These are phyloP conservation scores for Colletotrichum sublineola DNA, from an alignment of 2,329 filamentous ascomycete species.

Conservation along the genomic window DNA sequence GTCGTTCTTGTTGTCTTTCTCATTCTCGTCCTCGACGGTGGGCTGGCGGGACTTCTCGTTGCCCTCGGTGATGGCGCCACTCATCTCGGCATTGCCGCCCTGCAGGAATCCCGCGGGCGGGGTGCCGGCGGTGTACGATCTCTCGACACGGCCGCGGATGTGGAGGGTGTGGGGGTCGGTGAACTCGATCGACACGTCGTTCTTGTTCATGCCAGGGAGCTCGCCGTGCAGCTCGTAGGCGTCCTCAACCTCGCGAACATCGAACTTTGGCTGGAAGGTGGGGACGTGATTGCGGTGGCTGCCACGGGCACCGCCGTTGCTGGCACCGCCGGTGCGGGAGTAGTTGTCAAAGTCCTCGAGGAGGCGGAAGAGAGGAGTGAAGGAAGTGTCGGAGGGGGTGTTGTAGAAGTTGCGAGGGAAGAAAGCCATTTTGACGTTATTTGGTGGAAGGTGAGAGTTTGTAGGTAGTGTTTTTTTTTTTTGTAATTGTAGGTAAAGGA, in stretches of 20 bases:
- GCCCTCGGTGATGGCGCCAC: constrained; percentile 58
- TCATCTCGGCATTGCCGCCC: constrained; percentile 55
- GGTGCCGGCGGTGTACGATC: constrained; percentile 69
- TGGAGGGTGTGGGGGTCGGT: constrained; percentile 80
- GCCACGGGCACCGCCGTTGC: constrained; percentile 44
- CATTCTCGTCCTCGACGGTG: constrained; percentile 74
- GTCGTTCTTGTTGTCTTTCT: constrained; percentile 46
- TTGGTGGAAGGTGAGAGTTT: constrained; percentile 29
- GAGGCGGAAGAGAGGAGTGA: constrained; percentile 73
- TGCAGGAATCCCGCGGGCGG: constrained; percentile 61
- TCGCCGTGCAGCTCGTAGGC: constrained; percentile 85
- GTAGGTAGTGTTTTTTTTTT: neutral
- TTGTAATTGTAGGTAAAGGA: neutral
- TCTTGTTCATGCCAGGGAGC: constrained; percentile 80
- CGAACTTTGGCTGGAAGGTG: constrained; percentile 82
- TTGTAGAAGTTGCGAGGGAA: constrained; percentile 68
- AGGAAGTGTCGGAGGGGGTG: constrained; percentile 59
- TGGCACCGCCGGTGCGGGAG: constrained; percentile 53
- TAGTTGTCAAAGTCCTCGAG: constrained; percentile 75
- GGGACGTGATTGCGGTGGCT: constrained; percentile 52
- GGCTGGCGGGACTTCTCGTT: constrained; percentile 57
- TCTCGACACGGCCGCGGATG: constrained; percentile 78
- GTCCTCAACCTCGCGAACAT: constrained; percentile 77
- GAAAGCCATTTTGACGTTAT: constrained; percentile 67
- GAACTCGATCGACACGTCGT: constrained; percentile 83